Evolutionary conservation across 2,329 filamentous ascomycete genomes (phyloP), one percentile per base, ranked within the genome.

Genomic region (Aspergillus floridensis): DNA sequence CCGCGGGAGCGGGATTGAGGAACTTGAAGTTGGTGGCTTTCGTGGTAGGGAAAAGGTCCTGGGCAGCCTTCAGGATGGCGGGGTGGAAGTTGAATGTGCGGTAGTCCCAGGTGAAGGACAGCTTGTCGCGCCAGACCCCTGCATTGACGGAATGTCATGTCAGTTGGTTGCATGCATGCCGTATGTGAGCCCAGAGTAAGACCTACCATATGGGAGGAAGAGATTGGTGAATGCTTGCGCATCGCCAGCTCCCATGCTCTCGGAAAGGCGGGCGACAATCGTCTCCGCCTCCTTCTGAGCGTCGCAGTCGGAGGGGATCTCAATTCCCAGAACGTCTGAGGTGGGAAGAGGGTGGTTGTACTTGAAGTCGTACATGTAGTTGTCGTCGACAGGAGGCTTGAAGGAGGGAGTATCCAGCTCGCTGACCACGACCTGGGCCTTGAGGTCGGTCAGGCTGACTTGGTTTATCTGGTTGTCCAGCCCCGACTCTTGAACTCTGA

Each of bases 331-430:
- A 41, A 68, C 58, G 50, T 70, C 63, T 48, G 64, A 65, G 56
- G 63, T 74, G n/a, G 70, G 74, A 53, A 77, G 72, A n/a, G 55
- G 38, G 54, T 75, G 71, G 52, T 76, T 77, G 67, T 74, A 76
- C 62, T 75, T 74, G 69, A 77, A 77, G 54, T 75, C 75, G 61
- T 77, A 77, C 75, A 77, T 77, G 64, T 70, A 77, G 61, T 77
- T 64, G 59, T 77, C 74, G 4, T 74, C 73, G 12, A 77, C 72
- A 0, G 74, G 73, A 54, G 49, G 41, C 41, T 60, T 58, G 5
- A 41, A 3, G 21, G 31, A 16, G 26, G 19, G 46, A 22, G 7
- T 16, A 8, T 57, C 35, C 32, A 51, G 19, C n/a, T 57, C 35
- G 47, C 21, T 16, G 6, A 49, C 29, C 2, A 31, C 46, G 44